Conservation (phyloP, 176 grass and related monocot species). For the Eragrostis nindensis region DNA sequence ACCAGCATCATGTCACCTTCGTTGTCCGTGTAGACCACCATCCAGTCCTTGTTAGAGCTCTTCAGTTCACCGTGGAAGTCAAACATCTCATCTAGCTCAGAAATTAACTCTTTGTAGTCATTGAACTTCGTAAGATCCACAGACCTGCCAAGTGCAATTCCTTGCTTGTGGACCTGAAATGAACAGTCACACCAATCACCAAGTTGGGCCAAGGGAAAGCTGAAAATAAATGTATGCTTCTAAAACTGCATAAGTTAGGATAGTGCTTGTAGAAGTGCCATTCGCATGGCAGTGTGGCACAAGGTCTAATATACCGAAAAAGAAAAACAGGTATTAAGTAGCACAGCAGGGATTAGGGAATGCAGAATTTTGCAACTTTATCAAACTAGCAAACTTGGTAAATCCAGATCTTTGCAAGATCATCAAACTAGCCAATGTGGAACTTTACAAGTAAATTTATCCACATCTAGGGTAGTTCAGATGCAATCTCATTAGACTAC, state of each 20-base stretch:
- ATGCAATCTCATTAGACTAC: constrained; percentile 4
- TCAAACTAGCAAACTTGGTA: not conserved
- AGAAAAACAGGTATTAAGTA: not conserved
- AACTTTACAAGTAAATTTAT: not conserved
- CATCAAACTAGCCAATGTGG: not conserved
- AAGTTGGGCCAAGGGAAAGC: not conserved
- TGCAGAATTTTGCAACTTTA: not conserved
- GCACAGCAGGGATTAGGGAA: not conserved
- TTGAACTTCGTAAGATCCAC: constrained; percentile 92
- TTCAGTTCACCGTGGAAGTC: constrained; percentile 81
- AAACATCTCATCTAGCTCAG: constrained; percentile 93
- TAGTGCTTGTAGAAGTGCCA: not conserved
- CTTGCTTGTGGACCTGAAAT: constrained; percentile 96
- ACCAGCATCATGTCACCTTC: constrained; percentile 99
- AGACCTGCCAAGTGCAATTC: constrained; percentile 91
- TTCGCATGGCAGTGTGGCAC: not conserved
- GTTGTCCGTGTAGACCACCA: constrained; percentile 87
- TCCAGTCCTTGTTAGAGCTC: constrained; percentile 70
- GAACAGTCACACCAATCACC: constrained; percentile 16
- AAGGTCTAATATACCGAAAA: not conserved
- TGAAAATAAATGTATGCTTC: not conserved
- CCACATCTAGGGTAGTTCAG: not conserved
- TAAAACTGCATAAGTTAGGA: not conserved
- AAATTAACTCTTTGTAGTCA: constrained; percentile 60
- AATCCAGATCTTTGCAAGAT: not conserved